These are phyloP conservation scores for Hanseniaspora gamundiae DNA, from an alignment of 1,139 yeast species.

Conservation along the genomic window DNA sequence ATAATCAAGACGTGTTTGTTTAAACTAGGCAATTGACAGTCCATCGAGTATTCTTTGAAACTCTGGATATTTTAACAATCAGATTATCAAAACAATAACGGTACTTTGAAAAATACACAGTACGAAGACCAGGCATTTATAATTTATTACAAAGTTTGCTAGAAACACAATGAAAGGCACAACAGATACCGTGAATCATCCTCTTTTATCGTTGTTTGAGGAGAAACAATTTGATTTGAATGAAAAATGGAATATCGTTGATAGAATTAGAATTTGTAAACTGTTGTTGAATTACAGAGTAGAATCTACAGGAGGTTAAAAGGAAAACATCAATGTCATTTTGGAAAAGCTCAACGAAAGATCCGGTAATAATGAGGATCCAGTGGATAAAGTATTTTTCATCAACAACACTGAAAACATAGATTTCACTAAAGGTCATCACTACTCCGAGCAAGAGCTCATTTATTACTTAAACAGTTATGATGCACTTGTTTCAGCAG, in stretches of 20 bases:
- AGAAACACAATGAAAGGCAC: slow-evolving; percentile 1
- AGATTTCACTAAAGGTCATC: slow-evolving; percentile 2
- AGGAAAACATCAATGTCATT: not conserved
- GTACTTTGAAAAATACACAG: too few species aligned
- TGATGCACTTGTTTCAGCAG: slow-evolving; percentile 8
- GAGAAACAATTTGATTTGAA: slow-evolving; percentile 4
- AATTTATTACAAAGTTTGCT: too few species aligned
- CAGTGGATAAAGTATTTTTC: slow-evolving; percentile 3
- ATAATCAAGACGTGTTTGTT: too few species aligned
- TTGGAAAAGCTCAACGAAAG: slow-evolving; percentile 4
- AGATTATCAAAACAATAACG: too few species aligned
- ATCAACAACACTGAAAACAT: slow-evolving; percentile 4
- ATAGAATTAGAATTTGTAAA: slow-evolving; percentile 5
- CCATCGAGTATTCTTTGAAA: too few species aligned
- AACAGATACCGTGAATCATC: slow-evolving; percentile 5
- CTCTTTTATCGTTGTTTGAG: slow-evolving; percentile 6
- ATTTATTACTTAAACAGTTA: slow-evolving; percentile 3
- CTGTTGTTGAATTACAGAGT: slow-evolving; percentile 1
- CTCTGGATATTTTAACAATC: too few species aligned
- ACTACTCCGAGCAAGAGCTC: slow-evolving; percentile 2
- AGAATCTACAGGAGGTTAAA: not conserved
- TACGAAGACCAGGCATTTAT: too few species aligned
- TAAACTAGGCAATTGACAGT: too few species aligned
- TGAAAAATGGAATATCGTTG: slow-evolving; percentile 5
- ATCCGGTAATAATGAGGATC: not conserved